Percentiles rank a stretch among this genome's conserved stretches.
Conservation (phyloP, 2,329 filamentous ascomycete species). For the Aspergillus persii region DNA sequence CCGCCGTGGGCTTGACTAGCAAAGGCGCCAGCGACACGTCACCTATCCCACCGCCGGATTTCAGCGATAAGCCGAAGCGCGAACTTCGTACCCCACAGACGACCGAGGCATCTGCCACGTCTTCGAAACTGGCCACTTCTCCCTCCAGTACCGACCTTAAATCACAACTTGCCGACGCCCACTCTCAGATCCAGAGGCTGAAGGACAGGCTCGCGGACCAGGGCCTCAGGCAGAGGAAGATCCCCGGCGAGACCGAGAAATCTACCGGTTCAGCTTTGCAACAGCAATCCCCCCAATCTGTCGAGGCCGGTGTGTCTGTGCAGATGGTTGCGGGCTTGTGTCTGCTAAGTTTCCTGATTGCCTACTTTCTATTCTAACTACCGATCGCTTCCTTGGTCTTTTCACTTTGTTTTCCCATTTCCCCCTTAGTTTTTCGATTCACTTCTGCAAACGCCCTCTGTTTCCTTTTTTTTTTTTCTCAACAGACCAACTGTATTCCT, state of each 20-base stretch:
- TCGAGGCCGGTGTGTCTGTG: slow-evolving; percentile 74
- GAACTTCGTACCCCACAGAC: slow-evolving; percentile 42
- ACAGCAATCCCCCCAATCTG: slow-evolving; percentile 55
- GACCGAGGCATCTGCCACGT: slow-evolving; percentile 31
- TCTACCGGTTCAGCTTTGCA: slow-evolving; percentile 49
- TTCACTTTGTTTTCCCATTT: slow-evolving; percentile 18
- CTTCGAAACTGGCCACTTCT: slow-evolving; percentile 48
- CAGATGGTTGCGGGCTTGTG: slow-evolving; percentile 81
- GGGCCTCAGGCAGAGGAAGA: slow-evolving; percentile 77
- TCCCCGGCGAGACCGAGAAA: slow-evolving; percentile 55
- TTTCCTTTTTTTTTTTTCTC: slow-evolving; percentile 17
- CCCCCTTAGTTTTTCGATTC: slow-evolving; percentile 15
- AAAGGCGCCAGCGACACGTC: slow-evolving; percentile 33
- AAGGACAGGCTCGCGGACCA: slow-evolving; percentile 63
- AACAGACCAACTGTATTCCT: slow-evolving; percentile 20
- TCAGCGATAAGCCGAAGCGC: slow-evolving; percentile 35
- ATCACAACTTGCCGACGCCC: slow-evolving; percentile 70
- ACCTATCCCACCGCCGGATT: slow-evolving; percentile 35
- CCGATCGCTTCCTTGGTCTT: slow-evolving; percentile 4
- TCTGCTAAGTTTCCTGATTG: slow-evolving; percentile 85
- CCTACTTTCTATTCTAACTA: slow-evolving; percentile 89
- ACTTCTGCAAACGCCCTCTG: slow-evolving; percentile 20
- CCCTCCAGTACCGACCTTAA: slow-evolving; percentile 63
- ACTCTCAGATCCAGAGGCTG: slow-evolving; percentile 68
- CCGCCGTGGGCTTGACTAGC: slow-evolving; percentile 45